Evolutionary conservation across 2,329 filamentous ascomycete genomes (phyloP), one percentile per base, ranked within the genome.

Genomic region (Neonectria neomacrospora): DNA sequence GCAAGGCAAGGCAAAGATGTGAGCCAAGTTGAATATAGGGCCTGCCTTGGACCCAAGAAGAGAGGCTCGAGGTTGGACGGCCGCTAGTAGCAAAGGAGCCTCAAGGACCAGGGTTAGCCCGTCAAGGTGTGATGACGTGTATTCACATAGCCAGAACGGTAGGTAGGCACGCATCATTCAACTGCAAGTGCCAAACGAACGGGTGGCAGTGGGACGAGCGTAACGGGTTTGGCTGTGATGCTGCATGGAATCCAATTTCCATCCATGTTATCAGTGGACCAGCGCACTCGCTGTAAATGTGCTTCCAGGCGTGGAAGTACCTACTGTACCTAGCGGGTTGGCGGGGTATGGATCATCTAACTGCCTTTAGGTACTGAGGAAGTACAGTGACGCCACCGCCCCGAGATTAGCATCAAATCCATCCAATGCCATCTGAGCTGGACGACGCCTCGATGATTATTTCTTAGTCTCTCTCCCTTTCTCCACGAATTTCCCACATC

Each of bases 321-420:
- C 11, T 9, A 32, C 30, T 32, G n/a, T n/a, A n/a, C n/a, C n/a
- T 3, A 26, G 23, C 23, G 23, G 23, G 23, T 26, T 26, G 23
- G 23, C 23, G 23, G 23, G 23, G 23, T 26, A 26, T 26, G 23
- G 23, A 26, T 26, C 6, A 26, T 3, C 23, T 26, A 26, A 26
- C 23, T 26, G 6, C 23, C 23, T 26, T 26, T 26, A n/a, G n/a
- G n/a, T n/a, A 6, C 23, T 3, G 23, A 26, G 37, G n/a, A 18
- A 41, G 22, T 47, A 23, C 14, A 50, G 28, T 50, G 47, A 50
- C 47, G 47, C 47, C 26, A 50, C 47, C 28, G n/a, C 47, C 28
- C 47, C 47, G 47, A 50, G 26, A 32, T 50, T 50, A 50, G 45
- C 45, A 50, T 50, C 45, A 26, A 48, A 48, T 48, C n/a, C 45